Evolutionary conservation across 805 yeast species (phyloP), one percentile per base, ranked within the genome.

Genomic region (Ogataea methanolica): DNA sequence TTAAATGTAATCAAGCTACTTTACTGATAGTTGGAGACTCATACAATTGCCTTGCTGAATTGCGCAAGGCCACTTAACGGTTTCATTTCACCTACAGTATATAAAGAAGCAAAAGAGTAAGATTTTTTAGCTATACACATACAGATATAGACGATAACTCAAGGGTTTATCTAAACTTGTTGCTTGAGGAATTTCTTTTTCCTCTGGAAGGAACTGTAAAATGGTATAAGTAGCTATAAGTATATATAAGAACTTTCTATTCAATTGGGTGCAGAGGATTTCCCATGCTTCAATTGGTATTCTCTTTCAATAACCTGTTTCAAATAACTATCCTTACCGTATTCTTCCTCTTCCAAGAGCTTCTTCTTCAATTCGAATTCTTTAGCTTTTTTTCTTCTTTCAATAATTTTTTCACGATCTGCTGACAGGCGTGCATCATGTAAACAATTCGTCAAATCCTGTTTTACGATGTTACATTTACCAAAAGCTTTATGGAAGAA

Each of bases 391-490:
- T 78, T 80, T 46, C 77, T 75, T 43, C 84, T 79, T 56, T 71
- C 71, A 62, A 68, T 61, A 55, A 70, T 79, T 60, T 72, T 77
- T 50, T 72, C 81, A 59, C 76, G 80, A 61, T 82, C 84, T 33
- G 79, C 80, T 29, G 75, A 75, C 14, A 80, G 62, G 62, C 97
- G 76, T 6, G 92, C 86, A 45, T 79, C 80, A 60, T 89, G 94
- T 22, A 95, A 72, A 68, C 99, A 92, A 59, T 79, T 71, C 34
- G 85, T 69, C 45, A 94, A 73, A 44, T 86, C 91, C 52, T 85
- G 88, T 59, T 90, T 90, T 58, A 85, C 83, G 45, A 82, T 81
- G 66, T 89, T 88, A 69, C 99, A 92, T 49, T 79, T 73, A 26
- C 98, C 98, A 55, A 88, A 71, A 7, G 87, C 82, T 62, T 86